Evolutionary conservation across 1,284 basidiomycete genomes (phyloP).

Genomic region (Caloboletus firmus): DNA sequence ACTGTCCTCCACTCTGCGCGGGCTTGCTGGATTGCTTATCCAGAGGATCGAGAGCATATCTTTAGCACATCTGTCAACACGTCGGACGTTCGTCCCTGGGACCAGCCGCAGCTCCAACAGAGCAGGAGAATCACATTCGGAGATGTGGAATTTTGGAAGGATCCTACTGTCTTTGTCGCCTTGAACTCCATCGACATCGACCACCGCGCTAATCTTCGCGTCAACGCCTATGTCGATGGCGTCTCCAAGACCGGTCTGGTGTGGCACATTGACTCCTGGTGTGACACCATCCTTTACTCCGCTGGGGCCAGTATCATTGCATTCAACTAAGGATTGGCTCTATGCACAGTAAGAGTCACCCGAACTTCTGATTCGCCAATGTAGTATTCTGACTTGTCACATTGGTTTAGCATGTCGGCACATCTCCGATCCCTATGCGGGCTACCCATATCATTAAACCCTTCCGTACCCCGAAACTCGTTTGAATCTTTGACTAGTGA

Average conservation of each 20-base stretch:
- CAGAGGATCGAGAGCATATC: slow-evolving; percentile 26
- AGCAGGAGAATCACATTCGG: slow-evolving; percentile 10
- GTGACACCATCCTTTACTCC: slow-evolving; percentile 14
- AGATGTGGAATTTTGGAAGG: slow-evolving; percentile 14
- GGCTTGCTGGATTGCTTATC: slow-evolving; percentile 27
- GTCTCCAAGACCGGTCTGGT: slow-evolving; percentile 14
- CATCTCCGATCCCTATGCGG: not conserved
- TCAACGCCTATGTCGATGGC: slow-evolving; percentile 17
- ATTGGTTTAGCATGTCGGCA: not conserved
- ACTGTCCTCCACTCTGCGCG: slow-evolving; percentile 8
- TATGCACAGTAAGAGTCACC: not conserved
- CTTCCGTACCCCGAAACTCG: not conserved
- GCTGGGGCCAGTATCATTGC: slow-evolving; percentile 21
- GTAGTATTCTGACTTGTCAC: too few species aligned
- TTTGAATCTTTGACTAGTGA: not conserved
- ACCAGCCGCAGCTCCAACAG: slow-evolving; percentile 3
- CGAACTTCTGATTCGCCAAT: not conserved
- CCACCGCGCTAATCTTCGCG: slow-evolving; percentile 11
- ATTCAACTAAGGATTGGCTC: slow-evolving; percentile 9
- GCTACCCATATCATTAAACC: not conserved
- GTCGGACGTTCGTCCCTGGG: not conserved
- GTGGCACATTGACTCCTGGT: slow-evolving; percentile 23
- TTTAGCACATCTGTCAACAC: slow-evolving; percentile 19
- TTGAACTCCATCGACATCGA: slow-evolving; percentile 19
- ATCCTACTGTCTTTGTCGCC: slow-evolving; percentile 20